Conservation (phyloP, 1,284 basidiomycete genomes). For the Pterulicium gracile region DNA sequence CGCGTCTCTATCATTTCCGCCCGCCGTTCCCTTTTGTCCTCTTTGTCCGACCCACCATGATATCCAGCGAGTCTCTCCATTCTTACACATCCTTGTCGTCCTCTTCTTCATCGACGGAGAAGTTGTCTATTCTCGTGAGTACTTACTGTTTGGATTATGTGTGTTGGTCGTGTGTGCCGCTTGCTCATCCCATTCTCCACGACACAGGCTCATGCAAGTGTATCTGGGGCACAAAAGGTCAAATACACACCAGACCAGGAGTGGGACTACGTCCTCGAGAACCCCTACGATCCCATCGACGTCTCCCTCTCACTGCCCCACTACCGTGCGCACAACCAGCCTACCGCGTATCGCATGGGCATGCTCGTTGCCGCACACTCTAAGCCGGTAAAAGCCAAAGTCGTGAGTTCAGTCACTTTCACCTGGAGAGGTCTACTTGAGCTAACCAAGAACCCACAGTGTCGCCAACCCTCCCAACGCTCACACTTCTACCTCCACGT, state of each 20-base stretch:
- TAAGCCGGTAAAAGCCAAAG: conserved; percentile 52
- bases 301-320: conserved; percentile 60
- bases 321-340: conserved; percentile 63
- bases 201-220: conserved; percentile 7
- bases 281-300: conserved; percentile 40
- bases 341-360: conserved; percentile 53
- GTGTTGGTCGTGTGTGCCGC: background rate
- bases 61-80: conserved; percentile 3
- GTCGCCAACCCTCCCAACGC: conserved; percentile 46
- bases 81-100: conserved; percentile 9
- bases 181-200: conserved; percentile 1
- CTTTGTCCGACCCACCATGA: background rate
- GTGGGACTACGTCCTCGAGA: conserved; percentile 56
- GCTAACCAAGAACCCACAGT: too few species aligned
- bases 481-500: conserved; percentile 58
- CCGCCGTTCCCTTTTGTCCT: background rate
- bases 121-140: background rate
- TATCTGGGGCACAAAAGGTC: conserved; percentile 39
- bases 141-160: background rate
- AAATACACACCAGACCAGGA: conserved; percentile 40
- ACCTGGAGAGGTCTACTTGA: too few species aligned
- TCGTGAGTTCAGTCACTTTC: conserved; percentile 51
- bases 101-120: background rate
- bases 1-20: background rate
- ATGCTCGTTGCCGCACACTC: conserved; percentile 48